Base-by-base conservation (phyloP, 352 stramenopile species). In the Phytophthora ramorum region DNA sequence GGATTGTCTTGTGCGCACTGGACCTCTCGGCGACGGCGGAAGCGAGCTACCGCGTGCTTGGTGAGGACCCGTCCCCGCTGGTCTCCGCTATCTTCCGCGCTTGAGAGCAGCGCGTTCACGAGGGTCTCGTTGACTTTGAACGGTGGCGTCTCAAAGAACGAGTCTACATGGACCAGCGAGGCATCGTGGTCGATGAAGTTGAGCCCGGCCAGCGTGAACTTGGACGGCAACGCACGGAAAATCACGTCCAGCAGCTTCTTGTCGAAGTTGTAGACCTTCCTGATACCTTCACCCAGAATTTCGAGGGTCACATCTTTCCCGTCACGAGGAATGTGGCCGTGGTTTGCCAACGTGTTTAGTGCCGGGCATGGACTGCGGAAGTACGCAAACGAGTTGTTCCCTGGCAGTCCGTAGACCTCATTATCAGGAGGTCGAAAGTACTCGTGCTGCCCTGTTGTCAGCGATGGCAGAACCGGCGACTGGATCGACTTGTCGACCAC, bases 131-230 rank as follows among this genome's bases (percentile, higher is more conserved):
- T 91, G 17, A 85, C 66, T 32, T 68, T 57, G 35, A 73, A 72
- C 12, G 81, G 77, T 14, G 81, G 76, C 2, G 68, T 44, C 16
- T 70, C 52, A 43, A 89, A 85, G 56, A 71, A 87, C 38, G 66
- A 58, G 60, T 92, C 83, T 38, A 78, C 69, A 56, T 87, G 83
- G 22, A 88, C 69, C 34, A 92, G 60, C 10, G 83, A 92, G 4
- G 77, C 81, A 44, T 92, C 83, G 57, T 92, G 83, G 47, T 92
- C 79, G 20, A 90, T 84, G 17, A 87, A 87, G 24, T 88, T 80
- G 7, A 92, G 63, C 43, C 85, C 73, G 0, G 72, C 63, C 0
- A 92, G 67, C 26, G 81, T 78, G 48, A 90, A 72, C 4, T 41
- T 34, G 2, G 49, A 30, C 13, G 64, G 64, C 19, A 72, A 30